These are phyloP conservation scores for Apiospora marii DNA, from an alignment of 2,329 filamentous ascomycete species.

Conservation along the genomic window DNA sequence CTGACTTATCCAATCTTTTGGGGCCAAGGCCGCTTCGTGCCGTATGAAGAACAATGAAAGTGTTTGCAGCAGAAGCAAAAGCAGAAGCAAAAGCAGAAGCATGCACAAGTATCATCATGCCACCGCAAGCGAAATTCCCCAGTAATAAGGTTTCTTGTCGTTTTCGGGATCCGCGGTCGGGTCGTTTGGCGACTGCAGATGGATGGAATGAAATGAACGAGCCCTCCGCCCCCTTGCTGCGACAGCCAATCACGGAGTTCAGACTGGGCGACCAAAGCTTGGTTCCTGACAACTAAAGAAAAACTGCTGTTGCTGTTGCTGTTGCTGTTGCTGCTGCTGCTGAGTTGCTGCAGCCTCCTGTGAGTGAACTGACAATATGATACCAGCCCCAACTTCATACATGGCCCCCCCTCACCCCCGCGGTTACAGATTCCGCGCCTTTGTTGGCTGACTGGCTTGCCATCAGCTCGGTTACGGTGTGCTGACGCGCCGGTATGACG, in stretches of 20 bases:
- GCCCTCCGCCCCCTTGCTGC: neutral
- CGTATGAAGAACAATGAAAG: neutral
- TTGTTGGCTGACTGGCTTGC: constrained; percentile 9
- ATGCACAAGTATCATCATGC: neutral
- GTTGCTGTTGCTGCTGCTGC: neutral
- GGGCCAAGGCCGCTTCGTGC: neutral
- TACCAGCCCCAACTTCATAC: constrained; percentile 4
- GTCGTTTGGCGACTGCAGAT: constrained; percentile 6
- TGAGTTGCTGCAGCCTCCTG: neutral
- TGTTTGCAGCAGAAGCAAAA: constrained; percentile 12
- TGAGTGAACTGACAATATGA: neutral
- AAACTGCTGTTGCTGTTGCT: neutral
- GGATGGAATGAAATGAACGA: constrained; percentile 6
- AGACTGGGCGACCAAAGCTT: neutral
- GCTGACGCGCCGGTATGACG: constrained; percentile 19
- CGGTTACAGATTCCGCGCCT: constrained; percentile 6
- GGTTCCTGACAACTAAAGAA: neutral
- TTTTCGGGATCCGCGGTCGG: constrained; percentile 19
- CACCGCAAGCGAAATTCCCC: neutral
- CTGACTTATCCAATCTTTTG: constrained; percentile 16
- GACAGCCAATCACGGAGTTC: neutral
- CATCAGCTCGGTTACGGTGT: constrained; percentile 8
- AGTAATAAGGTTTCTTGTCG: constrained; percentile 10
- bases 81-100: neutral
- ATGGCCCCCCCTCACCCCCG: constrained; percentile 11